Evolutionary conservation across 129 eudicot genomes (phyloP).

Genomic region (Flaveria ramosissima): DNA sequence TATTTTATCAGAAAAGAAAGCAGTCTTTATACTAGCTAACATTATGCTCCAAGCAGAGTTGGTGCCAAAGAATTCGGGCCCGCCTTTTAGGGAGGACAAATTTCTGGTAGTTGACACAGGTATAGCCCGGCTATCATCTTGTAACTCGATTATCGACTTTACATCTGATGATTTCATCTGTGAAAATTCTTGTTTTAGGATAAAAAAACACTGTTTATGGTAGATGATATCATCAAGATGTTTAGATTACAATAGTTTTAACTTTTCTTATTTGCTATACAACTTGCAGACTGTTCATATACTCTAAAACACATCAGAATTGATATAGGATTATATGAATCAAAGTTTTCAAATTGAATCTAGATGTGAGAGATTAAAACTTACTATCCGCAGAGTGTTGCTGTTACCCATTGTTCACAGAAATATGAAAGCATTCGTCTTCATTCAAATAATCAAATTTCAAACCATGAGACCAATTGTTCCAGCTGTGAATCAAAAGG

Average conservation of each 20-base stretch:
- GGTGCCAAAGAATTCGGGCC: constrained; percentile 27
- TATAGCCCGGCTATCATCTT: constrained; percentile 39
- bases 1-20: constrained; percentile 56
- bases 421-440: too few relatives aligned
- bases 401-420: constrained; percentile 28
- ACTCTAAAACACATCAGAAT: background rate
- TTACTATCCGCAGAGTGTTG: constrained; percentile 38
- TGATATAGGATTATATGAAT: background rate
- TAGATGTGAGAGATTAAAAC: constrained; percentile 4
- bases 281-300: background rate
- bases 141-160: constrained; percentile 39
- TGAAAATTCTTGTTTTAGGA: constrained; percentile 17
- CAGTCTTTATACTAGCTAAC: constrained; percentile 45
- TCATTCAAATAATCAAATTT: too few relatives aligned
- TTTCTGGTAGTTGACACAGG: constrained; percentile 34
- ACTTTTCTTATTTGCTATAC: too few relatives aligned
- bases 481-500: constrained; percentile 6
- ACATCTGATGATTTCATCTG: constrained; percentile 56
- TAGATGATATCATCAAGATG: constrained; percentile 4
- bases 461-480: background rate
- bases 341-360: background rate
- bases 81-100: constrained; percentile 31
- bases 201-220: background rate
- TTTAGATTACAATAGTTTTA: too few relatives aligned
- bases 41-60: constrained; percentile 32